Evolutionary conservation across 306 rosid genomes (phyloP).

Genomic region (Vicia sativa): DNA sequence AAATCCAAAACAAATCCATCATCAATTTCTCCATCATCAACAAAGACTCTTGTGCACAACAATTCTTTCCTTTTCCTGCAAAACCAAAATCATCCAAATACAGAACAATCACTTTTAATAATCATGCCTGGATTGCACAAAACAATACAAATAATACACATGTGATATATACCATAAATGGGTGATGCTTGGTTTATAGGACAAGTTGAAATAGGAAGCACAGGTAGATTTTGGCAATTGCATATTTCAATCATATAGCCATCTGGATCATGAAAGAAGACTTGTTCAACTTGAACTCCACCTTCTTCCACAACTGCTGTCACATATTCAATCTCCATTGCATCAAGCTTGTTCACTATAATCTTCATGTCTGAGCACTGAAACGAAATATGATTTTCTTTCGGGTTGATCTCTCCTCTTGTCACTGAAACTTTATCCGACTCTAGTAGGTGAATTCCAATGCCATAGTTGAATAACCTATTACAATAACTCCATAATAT

Average conservation of each 20-base stretch:
- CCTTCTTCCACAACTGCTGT: conserved; percentile 70
- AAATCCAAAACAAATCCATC: conserved; percentile 58
- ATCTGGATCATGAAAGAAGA: conserved; percentile 80
- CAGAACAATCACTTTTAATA: no score
- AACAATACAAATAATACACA: no score
- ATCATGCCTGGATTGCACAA: no score
- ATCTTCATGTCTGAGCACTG: conserved; percentile 57
- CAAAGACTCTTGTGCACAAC: conserved; percentile 42
- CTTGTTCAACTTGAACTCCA: conserved; percentile 67
- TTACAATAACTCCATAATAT: background rate
- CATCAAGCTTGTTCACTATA: conserved; percentile 51
- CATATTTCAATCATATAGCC: conserved; percentile 79
- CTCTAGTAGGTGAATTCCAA: conserved; percentile 72
- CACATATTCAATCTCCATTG: conserved; percentile 55
- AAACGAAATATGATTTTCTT: conserved; percentile 74
- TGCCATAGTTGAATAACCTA: conserved; percentile 67
- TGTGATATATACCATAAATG: conserved; percentile 41
- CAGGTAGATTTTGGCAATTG: conserved; percentile 72
- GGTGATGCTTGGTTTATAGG: conserved; percentile 32
- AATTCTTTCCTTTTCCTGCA: conserved; percentile 42
- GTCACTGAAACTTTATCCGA: conserved; percentile 41
- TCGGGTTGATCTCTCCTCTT: conserved; percentile 58
- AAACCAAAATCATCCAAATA: no score
- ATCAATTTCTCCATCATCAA: conserved; percentile 61
- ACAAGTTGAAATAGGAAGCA: conserved; percentile 62